These are phyloP conservation scores for Solanum verrucosum DNA, from an alignment of 257 asterid genomes.

Conservation along the genomic window DNA sequence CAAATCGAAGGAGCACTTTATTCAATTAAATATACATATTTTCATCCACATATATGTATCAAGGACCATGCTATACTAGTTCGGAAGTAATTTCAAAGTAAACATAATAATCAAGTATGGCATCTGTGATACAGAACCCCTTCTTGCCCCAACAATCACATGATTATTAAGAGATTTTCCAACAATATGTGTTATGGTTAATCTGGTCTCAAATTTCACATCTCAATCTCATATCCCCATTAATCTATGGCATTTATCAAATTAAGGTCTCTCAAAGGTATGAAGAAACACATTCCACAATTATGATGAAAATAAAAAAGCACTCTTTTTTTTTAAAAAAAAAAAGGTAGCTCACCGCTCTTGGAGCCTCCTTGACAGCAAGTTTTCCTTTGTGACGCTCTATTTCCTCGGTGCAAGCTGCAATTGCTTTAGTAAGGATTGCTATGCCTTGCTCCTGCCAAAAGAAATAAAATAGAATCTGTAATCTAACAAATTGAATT, in stretches of 20 bases:
- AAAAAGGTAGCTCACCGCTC: slow-evolving; percentile 57
- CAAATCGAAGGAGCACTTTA: background rate
- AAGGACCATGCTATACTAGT: background rate
- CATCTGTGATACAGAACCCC: background rate
- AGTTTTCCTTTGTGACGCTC: slow-evolving; percentile 83
- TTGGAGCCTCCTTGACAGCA: slow-evolving; percentile 74
- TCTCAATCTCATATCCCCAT: background rate
- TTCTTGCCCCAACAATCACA: background rate
- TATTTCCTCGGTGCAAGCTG: slow-evolving; percentile 73
- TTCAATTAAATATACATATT: background rate
- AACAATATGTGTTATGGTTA: background rate
- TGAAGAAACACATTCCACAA: background rate
- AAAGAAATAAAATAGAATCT: background rate
- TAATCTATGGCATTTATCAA: background rate
- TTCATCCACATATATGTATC: background rate
- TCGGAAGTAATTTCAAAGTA: background rate
- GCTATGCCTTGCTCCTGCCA: slow-evolving; percentile 93
- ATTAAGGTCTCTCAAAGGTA: background rate
- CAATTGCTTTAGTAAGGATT: slow-evolving; percentile 70
- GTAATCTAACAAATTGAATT: background rate
- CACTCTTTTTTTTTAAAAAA: background rate
- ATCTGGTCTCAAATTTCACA: background rate
- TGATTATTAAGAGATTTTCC: background rate
- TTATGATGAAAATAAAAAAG: background rate
- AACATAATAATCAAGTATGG: background rate